A percentile compares a stretch with the other conserved stretches of the same genome.
Evolutionary conservation across 768 basidiomycete genomes (phyloP).

Genomic region (Naganishia vishniacii): DNA sequence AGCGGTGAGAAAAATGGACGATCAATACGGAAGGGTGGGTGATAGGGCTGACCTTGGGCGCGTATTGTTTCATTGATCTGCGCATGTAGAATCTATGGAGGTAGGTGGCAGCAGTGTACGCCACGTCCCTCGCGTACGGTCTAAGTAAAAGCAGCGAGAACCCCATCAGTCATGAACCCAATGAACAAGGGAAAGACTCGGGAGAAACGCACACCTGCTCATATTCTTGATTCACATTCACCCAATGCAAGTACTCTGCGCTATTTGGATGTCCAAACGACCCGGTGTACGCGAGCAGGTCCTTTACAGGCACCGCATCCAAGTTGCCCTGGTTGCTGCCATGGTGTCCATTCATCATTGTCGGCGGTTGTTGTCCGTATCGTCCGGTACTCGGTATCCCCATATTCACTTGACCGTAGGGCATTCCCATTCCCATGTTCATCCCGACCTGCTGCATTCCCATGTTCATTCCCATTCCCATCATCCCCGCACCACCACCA

Average conservation of each 20-base stretch:
- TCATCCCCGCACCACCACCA: not conserved
- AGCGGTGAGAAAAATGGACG: not conserved
- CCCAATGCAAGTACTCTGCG: slow-evolving; percentile 14
- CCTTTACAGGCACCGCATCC: slow-evolving; percentile 9
- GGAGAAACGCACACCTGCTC: slow-evolving; percentile 10
- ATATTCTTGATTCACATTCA: slow-evolving; percentile 16
- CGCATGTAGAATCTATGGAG: slow-evolving; percentile 26
- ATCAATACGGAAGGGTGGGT: too few species aligned
- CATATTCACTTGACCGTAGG: too few species aligned
- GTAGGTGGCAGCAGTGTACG: slow-evolving; percentile 13
- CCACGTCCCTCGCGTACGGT: slow-evolving; percentile 16
- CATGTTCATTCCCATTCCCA: slow-evolving; percentile 1
- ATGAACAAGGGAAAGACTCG: not conserved
- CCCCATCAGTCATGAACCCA: not conserved
- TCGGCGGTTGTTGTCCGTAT: too few species aligned
- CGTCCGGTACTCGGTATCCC: too few species aligned
- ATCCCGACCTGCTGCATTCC: slow-evolving; percentile 3
- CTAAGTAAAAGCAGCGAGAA: not conserved
- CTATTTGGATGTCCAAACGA: slow-evolving; percentile 5
- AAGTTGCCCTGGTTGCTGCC: slow-evolving; percentile 6
- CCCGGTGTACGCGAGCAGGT: slow-evolving; percentile 2
- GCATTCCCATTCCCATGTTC: too few species aligned
- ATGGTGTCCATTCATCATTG: not conserved
- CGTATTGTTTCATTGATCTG: slow-evolving; percentile 9
- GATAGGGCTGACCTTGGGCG: not conserved